Conservation (phyloP, 2,329 filamentous ascomycete species). For the Trichoderma sp. region DNA sequence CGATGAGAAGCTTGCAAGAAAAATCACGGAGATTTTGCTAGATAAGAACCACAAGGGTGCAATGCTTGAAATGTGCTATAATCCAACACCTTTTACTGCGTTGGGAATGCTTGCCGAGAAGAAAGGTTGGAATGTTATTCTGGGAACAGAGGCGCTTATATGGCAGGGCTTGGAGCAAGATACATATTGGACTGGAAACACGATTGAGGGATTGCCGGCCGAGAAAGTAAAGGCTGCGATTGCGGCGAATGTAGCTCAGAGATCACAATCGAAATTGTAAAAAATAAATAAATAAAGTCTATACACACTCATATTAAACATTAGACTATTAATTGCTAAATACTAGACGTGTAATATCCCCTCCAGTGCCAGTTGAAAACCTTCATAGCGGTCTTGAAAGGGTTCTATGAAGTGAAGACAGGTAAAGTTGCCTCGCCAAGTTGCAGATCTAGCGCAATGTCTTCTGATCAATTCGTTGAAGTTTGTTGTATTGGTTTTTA, state of each 20-base stretch:
- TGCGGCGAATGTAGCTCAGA: neutral
- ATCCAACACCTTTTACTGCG: slow-evolving; percentile 8
- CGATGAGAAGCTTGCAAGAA: neutral
- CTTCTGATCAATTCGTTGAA: neutral
- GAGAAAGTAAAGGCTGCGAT: slow-evolving; percentile 16
- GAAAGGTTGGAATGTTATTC: slow-evolving; percentile 11
- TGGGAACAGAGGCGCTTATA: slow-evolving; percentile 13
- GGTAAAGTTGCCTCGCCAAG: neutral
- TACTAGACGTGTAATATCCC: too few relatives aligned
- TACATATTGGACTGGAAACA: slow-evolving; percentile 11
- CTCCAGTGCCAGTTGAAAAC: neutral
- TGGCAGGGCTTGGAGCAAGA: slow-evolving; percentile 19
- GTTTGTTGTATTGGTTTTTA: neutral
- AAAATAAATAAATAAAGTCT: neutral
- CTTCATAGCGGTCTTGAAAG: neutral
- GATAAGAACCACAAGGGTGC: slow-evolving; percentile 13
- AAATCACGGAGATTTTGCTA: slow-evolving; percentile 1
- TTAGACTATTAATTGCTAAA: fast-evolving
- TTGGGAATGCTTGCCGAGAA: slow-evolving; percentile 7
- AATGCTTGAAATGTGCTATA: slow-evolving; percentile 19
- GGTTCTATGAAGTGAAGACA: neutral
- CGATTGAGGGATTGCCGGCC: slow-evolving; percentile 1
- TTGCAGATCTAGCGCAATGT: neutral
- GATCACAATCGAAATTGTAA: slow-evolving; percentile 10
- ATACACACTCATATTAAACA: neutral